A percentile compares a stretch with the other conserved stretches of the same genome.
Evolutionary conservation across 177 flowering plant genomes (phyloP).

Genomic region (Vitis hybrid): DNA sequence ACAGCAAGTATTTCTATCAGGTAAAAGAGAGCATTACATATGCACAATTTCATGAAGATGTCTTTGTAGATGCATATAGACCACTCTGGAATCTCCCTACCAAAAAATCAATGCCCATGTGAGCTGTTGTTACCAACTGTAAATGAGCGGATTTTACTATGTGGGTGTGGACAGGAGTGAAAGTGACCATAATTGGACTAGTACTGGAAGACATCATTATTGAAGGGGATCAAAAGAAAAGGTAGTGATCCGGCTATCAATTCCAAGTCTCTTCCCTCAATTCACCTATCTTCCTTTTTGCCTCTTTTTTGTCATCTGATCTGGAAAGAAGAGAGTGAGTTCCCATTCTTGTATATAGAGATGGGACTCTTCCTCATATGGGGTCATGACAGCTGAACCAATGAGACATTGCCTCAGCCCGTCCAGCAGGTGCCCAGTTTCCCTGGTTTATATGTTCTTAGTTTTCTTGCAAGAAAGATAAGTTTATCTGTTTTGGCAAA

Average conservation of each 20-base stretch:
- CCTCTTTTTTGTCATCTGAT: constrained; percentile 34
- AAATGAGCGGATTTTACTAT: constrained; percentile 26
- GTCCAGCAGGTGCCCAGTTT: constrained; percentile 16
- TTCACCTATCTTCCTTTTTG: constrained; percentile 27
- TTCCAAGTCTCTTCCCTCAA: constrained; percentile 23
- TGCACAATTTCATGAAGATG: background rate
- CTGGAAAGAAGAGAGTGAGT: constrained; percentile 32
- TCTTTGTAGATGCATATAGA: constrained; percentile 1
- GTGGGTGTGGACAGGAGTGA: constrained; percentile 28
- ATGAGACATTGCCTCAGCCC: constrained; percentile 19
- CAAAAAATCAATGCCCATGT: constrained; percentile 22
- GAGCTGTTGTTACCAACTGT: constrained; percentile 34
- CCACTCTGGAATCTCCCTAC: constrained; percentile 12
- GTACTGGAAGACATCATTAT: constrained; percentile 41
- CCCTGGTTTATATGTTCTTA: constrained; percentile 17
- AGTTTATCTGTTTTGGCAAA: constrained; percentile 9
- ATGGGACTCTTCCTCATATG: constrained; percentile 25
- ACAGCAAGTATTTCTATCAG: background rate
- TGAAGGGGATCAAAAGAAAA: constrained; percentile 40
- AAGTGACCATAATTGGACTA: constrained; percentile 24
- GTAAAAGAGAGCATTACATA: too few species aligned
- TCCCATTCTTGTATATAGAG: constrained; percentile 17
- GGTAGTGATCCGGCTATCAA: constrained; percentile 27
- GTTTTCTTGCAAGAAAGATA: constrained; percentile 10
- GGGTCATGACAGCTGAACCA: constrained; percentile 45